Evolutionary conservation across 2,329 filamentous ascomycete genomes (phyloP), one percentile per base, ranked within the genome.

Genomic region (Penicillium italicum): DNA sequence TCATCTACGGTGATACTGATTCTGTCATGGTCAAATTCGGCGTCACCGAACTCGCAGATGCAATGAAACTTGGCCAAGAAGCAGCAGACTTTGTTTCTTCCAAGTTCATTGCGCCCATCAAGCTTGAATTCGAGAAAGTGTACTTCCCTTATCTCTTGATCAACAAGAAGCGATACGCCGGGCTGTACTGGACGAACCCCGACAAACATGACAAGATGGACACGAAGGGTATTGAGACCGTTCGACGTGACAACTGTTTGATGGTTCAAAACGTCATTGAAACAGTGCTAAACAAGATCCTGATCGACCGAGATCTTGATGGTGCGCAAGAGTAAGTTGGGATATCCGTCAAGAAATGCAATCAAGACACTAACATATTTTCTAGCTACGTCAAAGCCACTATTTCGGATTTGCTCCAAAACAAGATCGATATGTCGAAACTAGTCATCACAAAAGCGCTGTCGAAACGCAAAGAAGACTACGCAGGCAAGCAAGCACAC

Each of bases 11-110:
- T 78, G 94, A 99, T 74, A 99, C 94, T 2, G 94, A 99, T 81
- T 99, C 94, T 9, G 94, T 99, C 77, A 99, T 99, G 94, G 93
- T 99, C 59, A 97, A 97, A 70, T 99, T 99, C 64, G 94, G 94
- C 41, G 92, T 91, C 10, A 87, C 85, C 40, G 91, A 97, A 61
- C 80, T 99, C 18, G 82, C 84, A 6, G 90, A 94, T 62, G 88
- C 91, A 22, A 99, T 99, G 94, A 91, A 89, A 68, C 80, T 99
- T 24, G 94, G 94, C n/a, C 84, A 96, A 69, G 92, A 99, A 72
- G 94, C 94, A 11, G 89, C 94, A 0, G 81, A 87, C 20, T 95
- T 80, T 65, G 94, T 99, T 38, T 97, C 94, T 5, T 83, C 84
- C 43, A 96, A 97, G 72, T 99, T 99, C 71, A 79, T 92, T 72